A percentile compares a stretch with the other conserved stretches of the same genome.
Evolutionary conservation across 208 protist species (phyloP).

Genomic region (Sergeia podlipaevii): DNA sequence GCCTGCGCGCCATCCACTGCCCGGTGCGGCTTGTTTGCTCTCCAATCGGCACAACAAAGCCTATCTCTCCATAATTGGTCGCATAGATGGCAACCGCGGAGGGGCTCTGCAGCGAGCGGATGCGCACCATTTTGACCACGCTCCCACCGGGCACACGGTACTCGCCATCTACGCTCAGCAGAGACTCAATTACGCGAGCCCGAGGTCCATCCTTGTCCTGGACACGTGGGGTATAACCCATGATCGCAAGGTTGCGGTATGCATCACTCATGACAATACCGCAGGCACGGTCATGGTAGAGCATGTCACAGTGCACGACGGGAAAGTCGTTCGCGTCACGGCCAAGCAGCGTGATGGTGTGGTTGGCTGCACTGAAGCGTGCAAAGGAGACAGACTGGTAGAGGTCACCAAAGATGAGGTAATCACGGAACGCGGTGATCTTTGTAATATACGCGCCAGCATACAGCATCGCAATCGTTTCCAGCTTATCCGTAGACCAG

Average conservation of each 20-base stretch:
- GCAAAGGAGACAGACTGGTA: constrained; percentile 61
- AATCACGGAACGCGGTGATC: constrained; percentile 66
- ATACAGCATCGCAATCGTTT: constrained; percentile 77
- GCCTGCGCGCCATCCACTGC: constrained; percentile 49
- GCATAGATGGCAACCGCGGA: constrained; percentile 48
- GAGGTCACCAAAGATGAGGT: constrained; percentile 80
- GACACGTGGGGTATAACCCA: constrained; percentile 75
- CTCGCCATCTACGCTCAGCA: constrained; percentile 70
- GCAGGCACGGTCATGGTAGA: constrained; percentile 71
- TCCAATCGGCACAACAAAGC: constrained; percentile 70
- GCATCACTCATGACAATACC: constrained; percentile 72
- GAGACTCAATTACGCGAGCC: constrained; percentile 47
- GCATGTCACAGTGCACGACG: constrained; percentile 59
- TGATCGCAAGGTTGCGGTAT: constrained; percentile 60
- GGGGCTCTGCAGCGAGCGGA: constrained; percentile 26
- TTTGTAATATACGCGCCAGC: constrained; percentile 77
- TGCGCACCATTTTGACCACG: constrained; percentile 52
- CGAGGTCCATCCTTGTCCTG: constrained; percentile 11
- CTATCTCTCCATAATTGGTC: constrained; percentile 82
- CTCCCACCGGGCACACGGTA: constrained; percentile 70
- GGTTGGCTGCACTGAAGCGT: constrained; percentile 69
- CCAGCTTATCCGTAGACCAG: constrained; percentile 35
- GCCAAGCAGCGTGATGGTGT: constrained; percentile 75
- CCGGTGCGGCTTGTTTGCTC: constrained; percentile 66
- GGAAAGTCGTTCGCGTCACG: constrained; percentile 55